Evolutionary conservation across 169 alveolate genomes (phyloP).

Genomic region (Theileria sp.): DNA sequence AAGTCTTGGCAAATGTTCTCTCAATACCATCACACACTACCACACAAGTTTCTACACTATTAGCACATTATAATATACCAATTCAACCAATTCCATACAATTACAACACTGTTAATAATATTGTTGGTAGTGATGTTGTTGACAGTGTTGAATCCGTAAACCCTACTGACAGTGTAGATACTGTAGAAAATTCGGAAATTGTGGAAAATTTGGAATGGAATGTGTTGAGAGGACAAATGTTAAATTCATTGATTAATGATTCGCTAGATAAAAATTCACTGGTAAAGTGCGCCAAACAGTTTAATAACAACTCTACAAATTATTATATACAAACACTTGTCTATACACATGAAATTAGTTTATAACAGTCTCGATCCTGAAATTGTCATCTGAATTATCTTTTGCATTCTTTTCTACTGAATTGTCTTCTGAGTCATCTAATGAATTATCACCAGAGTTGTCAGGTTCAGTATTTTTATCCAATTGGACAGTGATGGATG

Average conservation of each 20-base stretch:
- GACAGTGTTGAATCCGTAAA: not conserved
- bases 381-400: not conserved
- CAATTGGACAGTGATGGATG: conserved; percentile 29
- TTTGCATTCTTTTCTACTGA: too few species aligned
- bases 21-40: not conserved
- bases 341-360: not conserved
- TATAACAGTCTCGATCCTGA: not conserved
- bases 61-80: not conserved
- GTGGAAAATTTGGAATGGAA: not conserved
- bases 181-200: not conserved
- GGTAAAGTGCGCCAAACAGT: not conserved
- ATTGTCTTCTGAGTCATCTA: not conserved
- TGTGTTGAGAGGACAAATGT: not conserved
- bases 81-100: not conserved
- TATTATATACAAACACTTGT: not conserved
- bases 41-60: not conserved
- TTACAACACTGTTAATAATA: too few species aligned
- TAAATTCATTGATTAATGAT: not conserved
- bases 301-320: not conserved
- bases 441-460: not conserved
- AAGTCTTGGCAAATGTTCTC: not conserved
- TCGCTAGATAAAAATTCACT: not conserved
- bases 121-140: not conserved
- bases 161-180: not conserved
- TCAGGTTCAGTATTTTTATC: not conserved